Percentiles rank a stretch among this genome's conserved stretches.
These are phyloP conservation scores for Dovyalis caffra DNA, from an alignment of 345 rosid species.

Conservation along the genomic window DNA sequence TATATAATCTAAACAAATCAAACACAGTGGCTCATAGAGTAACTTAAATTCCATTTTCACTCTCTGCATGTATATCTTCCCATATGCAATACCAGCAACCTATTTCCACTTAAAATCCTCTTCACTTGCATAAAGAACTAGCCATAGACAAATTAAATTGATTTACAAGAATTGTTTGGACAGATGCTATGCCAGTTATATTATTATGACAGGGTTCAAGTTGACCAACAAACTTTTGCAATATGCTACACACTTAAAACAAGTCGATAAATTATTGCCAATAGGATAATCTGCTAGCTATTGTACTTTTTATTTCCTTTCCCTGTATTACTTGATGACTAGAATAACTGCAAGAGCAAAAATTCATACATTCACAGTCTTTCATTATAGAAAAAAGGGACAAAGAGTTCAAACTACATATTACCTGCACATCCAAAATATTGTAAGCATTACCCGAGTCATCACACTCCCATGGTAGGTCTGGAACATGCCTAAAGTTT, in stretches of 20 bases:
- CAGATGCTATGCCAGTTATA: background rate
- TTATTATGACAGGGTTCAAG: background rate
- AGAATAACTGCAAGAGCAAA: too few species aligned
- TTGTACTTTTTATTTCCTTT: background rate
- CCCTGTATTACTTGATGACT: background rate
- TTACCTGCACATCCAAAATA: slow-evolving; percentile 60
- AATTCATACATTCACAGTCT: too few species aligned
- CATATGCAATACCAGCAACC: background rate
- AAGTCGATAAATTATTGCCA: background rate
- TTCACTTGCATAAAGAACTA: background rate
- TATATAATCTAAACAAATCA: background rate
- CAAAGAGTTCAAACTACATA: background rate
- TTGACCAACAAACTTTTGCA: slow-evolving; percentile 6
- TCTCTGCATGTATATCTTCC: background rate
- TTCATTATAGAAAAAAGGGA: background rate
- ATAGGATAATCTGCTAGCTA: background rate
- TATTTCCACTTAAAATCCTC: background rate
- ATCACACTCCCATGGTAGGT: slow-evolving; percentile 48
- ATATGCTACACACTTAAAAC: background rate
- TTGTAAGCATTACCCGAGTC: slow-evolving; percentile 44
- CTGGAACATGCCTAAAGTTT: slow-evolving; percentile 37
- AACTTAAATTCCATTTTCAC: background rate
- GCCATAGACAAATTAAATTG: background rate
- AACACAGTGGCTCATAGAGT: background rate
- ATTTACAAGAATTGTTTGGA: background rate